These are phyloP conservation scores for Moniliophthora roreri DNA, from an alignment of 1,284 basidiomycete species.

Conservation along the genomic window DNA sequence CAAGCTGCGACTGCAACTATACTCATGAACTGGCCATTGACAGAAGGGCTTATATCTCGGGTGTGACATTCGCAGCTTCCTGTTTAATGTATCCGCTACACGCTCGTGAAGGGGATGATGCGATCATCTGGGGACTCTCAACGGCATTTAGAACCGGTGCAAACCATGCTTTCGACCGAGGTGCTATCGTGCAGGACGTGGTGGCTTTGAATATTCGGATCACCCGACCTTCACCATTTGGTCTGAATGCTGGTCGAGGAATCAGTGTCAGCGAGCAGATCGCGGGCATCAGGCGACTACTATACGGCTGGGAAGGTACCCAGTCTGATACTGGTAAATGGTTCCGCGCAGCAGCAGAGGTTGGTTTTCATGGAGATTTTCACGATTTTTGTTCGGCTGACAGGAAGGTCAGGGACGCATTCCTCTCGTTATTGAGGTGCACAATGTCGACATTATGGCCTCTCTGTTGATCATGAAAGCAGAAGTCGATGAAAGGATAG, in stretches of 20 bases:
- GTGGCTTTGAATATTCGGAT: slow-evolving; percentile 75
- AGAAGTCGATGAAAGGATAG: slow-evolving; percentile 63
- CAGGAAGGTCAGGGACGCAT: slow-evolving; percentile 40
- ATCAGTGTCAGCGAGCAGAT: slow-evolving; percentile 74
- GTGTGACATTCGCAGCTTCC: slow-evolving; percentile 57
- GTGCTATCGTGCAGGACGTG: slow-evolving; percentile 69
- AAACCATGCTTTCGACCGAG: slow-evolving; percentile 57
- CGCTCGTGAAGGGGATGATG: slow-evolving; percentile 17
- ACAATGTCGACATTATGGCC: slow-evolving; percentile 78
- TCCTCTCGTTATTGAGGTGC: slow-evolving; percentile 67
- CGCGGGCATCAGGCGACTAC: slow-evolving; percentile 58
- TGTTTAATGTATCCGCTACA: slow-evolving; percentile 48
- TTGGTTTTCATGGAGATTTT: slow-evolving; percentile 26
- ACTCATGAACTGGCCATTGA: slow-evolving; percentile 14
- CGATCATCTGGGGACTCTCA: slow-evolving; percentile 66
- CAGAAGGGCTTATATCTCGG: slow-evolving; percentile 65
- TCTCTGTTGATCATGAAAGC: slow-evolving; percentile 72
- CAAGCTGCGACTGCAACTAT: slow-evolving; percentile 20
- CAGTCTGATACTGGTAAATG: slow-evolving; percentile 49
- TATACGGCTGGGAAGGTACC: slow-evolving; percentile 48
- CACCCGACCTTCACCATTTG: slow-evolving; percentile 16
- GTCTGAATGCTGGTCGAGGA: slow-evolving; percentile 7
- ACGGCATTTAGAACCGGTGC: slow-evolving; percentile 66
- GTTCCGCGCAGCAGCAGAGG: slow-evolving; percentile 61
- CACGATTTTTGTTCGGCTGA: not conserved